Base-by-base conservation (phyloP, 148 eudicot species). In the Rhododendron griersonianum region DNA sequence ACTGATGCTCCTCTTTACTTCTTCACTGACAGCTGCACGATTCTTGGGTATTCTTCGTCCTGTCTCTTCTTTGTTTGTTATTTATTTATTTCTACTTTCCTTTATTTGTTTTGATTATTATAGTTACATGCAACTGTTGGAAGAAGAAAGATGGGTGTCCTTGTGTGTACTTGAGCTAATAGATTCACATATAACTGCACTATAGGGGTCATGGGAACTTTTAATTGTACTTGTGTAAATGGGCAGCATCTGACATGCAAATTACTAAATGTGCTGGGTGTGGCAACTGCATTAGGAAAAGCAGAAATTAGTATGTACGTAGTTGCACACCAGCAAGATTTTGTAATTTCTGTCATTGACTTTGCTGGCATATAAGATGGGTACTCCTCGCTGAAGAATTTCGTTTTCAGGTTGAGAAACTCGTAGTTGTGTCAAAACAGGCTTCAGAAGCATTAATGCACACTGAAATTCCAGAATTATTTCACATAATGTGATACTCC, bases 11-110 rank as follows among this genome's bases (percentile, higher is more conserved):
- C 98, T 41, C 91, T 97, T 63, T 97, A 91, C 90, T 97, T 97
- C 88, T 91, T 97, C 89, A 97, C 98, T 69, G 99, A 97, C 89
- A 97, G 99, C 93, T 97, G 98, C 93, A 78, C 91, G 83, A 97
- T 97, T 91, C 98, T 97, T 80, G 99, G 98, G 99, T 97, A 95
- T 87, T 88, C 78, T 82, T 83, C 23, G 6, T 75, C 81, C 85
- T 74, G 28, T 67, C 53, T 81, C 73, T 74, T 30, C 37, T 69
- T 28, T 69, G 3, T 4, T 65, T 69, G 18, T 11, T 69, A 3
- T 69, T 69, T 15, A 16, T 69, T 28, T 79, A 6, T 3, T 50
- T 69, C 0, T 69, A 30, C 57, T 84, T 73, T 65, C 19, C 11
- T 44, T 61, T 3, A 47, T 28, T 30, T 83, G 10, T 33, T 19